A percentile compares a stretch with the other conserved stretches of the same genome.
Conservation (phyloP, 768 basidiomycete genomes). For the Tricholoma terreum region DNA sequence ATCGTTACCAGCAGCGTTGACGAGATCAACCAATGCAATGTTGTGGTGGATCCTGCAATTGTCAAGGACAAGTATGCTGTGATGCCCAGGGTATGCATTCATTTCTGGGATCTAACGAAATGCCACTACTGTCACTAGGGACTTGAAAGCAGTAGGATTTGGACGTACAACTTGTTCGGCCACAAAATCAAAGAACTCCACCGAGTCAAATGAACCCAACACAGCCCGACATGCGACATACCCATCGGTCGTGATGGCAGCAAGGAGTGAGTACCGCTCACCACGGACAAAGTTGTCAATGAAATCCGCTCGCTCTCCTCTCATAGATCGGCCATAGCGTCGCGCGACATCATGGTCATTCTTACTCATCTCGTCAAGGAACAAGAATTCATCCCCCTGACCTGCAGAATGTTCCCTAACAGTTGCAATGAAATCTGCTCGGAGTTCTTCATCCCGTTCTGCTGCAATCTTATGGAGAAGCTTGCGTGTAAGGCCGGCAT, state of each 20-base stretch:
- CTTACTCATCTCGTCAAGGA: slow-evolving; percentile 30
- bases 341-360: slow-evolving; percentile 20
- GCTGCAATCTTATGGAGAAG: slow-evolving; percentile 37
- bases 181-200: too few species aligned
- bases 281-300: slow-evolving; percentile 22
- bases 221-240: too few species aligned
- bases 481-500: slow-evolving; percentile 72
- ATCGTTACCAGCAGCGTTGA: slow-evolving; percentile 21
- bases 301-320: slow-evolving; percentile 18
- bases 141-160: too few species aligned
- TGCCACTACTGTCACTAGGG: too few species aligned
- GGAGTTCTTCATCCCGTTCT: slow-evolving; percentile 18
- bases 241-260: too few species aligned
- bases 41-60: slow-evolving; percentile 28
- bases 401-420: slow-evolving; percentile 11
- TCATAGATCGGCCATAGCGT: slow-evolving; percentile 21
- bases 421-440: slow-evolving; percentile 10
- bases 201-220: too few species aligned
- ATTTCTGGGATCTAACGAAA: slow-evolving; percentile 24
- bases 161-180: too few species aligned
- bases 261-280: slow-evolving; percentile 23
- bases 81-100: slow-evolving; percentile 22
- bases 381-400: slow-evolving; percentile 18
- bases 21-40: slow-evolving; percentile 17
- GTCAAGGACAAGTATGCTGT: slow-evolving; percentile 26